Conservation (phyloP, 2,329 filamentous ascomycete species). For the Aspergillus sp. region DNA sequence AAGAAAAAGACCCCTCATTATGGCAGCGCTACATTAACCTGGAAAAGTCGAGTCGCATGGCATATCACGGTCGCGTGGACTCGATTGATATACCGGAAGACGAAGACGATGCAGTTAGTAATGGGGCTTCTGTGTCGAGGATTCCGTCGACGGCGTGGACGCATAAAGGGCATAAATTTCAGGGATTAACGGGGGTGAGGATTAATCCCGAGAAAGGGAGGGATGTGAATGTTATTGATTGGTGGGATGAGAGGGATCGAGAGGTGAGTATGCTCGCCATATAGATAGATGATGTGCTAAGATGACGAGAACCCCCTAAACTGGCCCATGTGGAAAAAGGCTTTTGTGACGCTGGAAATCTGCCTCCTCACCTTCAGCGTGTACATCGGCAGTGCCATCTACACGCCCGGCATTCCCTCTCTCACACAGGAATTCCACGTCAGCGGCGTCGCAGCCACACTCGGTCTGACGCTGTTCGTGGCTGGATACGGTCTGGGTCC, state of each 20-base stretch:
- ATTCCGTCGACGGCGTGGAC: conserved; percentile 10
- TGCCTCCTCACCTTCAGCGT: conserved; percentile 46
- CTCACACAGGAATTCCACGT: conserved; percentile 41
- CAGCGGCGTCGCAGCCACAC: conserved; percentile 38
- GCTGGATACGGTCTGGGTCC: conserved; percentile 46
- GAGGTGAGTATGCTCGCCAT: conserved; percentile 24
- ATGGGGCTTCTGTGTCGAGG: conserved; percentile 1
- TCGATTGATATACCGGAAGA: conserved; percentile 35
- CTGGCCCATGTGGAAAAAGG: conserved; percentile 40
- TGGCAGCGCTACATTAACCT: conserved; percentile 47
- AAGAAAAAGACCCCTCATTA: conserved; percentile 45
- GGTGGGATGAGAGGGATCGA: conserved; percentile 44
- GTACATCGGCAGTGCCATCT: conserved; percentile 48
- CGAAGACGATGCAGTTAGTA: conserved; percentile 11
- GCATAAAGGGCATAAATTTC: conserved; percentile 21
- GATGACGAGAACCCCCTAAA: conserved; percentile 37
- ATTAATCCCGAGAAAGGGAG: conserved; percentile 51
- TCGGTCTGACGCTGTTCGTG: conserved; percentile 48
- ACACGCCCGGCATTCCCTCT: conserved; percentile 38
- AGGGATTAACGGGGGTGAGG: conserved; percentile 36
- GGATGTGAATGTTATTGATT: conserved; percentile 47
- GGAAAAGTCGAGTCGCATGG: conserved; percentile 47
- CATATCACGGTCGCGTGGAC: conserved; percentile 29
- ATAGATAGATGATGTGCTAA: background rate
- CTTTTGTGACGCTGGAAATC: conserved; percentile 44